Evolutionary conservation across 2,329 filamentous ascomycete genomes (phyloP).

Genomic region (Grosmannia penicillata): DNA sequence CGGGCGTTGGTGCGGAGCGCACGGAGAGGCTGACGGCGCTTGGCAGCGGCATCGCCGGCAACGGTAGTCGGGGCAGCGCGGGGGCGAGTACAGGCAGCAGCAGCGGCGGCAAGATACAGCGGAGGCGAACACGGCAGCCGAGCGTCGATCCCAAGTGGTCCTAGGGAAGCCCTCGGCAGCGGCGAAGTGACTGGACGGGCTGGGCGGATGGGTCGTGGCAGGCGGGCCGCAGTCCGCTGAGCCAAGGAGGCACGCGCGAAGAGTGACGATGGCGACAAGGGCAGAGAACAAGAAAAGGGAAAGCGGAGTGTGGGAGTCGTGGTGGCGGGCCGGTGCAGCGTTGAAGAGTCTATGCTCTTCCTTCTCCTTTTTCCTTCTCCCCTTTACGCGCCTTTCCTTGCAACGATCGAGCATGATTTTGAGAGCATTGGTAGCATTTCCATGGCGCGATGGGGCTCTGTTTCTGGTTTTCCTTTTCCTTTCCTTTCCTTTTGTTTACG

Average conservation of each 20-base stretch:
- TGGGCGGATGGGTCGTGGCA: too few species aligned
- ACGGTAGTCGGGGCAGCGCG: neutral
- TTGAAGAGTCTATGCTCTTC: neutral
- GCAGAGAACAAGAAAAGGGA: neutral
- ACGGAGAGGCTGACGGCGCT: slow-evolving; percentile 5
- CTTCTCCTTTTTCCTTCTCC: neutral
- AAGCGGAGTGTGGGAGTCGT: too few species aligned
- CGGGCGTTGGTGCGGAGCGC: slow-evolving; percentile 1
- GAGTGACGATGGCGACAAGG: neutral
- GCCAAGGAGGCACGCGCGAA: neutral
- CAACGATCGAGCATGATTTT: neutral
- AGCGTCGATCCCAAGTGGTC: slow-evolving; percentile 11
- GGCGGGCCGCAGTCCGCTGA: neutral
- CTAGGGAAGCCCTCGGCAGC: slow-evolving; percentile 5
- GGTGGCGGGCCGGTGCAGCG: too few species aligned
- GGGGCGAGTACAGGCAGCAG: neutral
- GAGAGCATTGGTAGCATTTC: neutral
- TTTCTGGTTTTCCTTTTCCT: neutral
- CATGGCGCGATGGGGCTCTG: neutral
- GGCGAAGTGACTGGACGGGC: neutral
- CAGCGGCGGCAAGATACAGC: neutral
- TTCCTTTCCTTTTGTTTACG: neutral
- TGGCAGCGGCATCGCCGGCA: slow-evolving; percentile 4
- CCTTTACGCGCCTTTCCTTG: neutral
- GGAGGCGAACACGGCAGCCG: slow-evolving; percentile 9